phyloP scores from a whole-genome alignment of 306 rosid genomes.

The Quercus engelmannii region DNA sequence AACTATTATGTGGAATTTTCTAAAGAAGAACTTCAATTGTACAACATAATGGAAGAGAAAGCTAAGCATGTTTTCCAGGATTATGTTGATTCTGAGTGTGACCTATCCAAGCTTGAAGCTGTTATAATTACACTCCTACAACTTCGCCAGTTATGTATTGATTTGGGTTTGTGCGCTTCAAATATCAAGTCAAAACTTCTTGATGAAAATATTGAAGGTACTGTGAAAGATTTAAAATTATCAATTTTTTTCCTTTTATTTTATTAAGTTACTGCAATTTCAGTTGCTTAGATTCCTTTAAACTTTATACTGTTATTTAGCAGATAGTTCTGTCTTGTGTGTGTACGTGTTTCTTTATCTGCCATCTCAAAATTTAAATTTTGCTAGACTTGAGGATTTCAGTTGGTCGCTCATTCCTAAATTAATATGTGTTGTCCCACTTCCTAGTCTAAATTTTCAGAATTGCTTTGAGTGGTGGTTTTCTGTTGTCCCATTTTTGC shows the following conservation, averaged over 20 bases:
- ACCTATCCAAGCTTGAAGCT: slow-evolving; percentile 30
- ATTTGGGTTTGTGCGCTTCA: slow-evolving; percentile 60
- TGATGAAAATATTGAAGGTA: slow-evolving; percentile 62
- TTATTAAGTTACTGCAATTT: neutral
- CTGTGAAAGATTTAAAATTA: neutral
- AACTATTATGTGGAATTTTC: slow-evolving; percentile 59
- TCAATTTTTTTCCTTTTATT: neutral
- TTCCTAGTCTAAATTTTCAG: neutral
- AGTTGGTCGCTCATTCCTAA: no score
- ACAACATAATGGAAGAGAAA: slow-evolving; percentile 49
- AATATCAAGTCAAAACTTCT: slow-evolving; percentile 42
- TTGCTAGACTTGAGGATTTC: no score
- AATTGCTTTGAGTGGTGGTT: neutral
- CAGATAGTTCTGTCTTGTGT: neutral
- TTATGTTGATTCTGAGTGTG: slow-evolving; percentile 7
- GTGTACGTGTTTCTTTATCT: neutral
- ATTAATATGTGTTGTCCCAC: neutral
- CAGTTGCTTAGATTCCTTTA: neutral
- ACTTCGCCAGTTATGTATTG: slow-evolving; percentile 81
- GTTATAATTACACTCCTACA: slow-evolving; percentile 53
- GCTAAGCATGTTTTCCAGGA: slow-evolving; percentile 27
- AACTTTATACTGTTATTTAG: neutral
- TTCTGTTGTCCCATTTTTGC: neutral
- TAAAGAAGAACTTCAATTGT: slow-evolving; percentile 63
- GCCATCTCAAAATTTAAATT: neutral